Evolutionary conservation across 768 basidiomycete genomes (phyloP).

Genomic region (Naganishia vishniacii): DNA sequence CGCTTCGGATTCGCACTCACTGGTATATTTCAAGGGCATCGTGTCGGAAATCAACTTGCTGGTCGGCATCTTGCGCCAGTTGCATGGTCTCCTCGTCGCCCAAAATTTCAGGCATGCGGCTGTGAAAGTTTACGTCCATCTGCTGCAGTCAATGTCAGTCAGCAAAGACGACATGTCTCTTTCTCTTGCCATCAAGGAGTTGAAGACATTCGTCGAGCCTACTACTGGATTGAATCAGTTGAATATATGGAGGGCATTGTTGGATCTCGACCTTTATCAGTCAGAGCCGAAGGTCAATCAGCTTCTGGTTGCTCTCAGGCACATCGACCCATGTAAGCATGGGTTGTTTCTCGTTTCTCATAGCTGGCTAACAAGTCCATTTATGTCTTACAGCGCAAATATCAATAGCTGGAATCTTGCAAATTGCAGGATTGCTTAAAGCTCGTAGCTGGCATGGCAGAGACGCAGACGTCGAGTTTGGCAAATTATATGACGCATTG

Average conservation of each 20-base stretch:
- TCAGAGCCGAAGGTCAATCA: not conserved
- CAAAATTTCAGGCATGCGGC: slow-evolving; percentile 13
- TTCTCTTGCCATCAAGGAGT: not conserved
- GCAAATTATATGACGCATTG: slow-evolving; percentile 8
- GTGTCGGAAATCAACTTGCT: not conserved
- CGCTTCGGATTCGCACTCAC: not conserved
- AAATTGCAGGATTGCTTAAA: slow-evolving; percentile 11
- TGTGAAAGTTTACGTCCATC: slow-evolving; percentile 11
- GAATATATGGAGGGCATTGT: slow-evolving; percentile 61
- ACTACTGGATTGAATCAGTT: slow-evolving; percentile 68
- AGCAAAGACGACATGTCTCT: not conserved
- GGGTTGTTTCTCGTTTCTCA: not conserved
- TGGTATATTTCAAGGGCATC: not conserved
- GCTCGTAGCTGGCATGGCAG: not conserved
- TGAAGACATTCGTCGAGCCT: slow-evolving; percentile 51
- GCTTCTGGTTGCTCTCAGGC: slow-evolving; percentile 2
- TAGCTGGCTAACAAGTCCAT: no score
- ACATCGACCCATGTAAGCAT: slow-evolving; percentile 1
- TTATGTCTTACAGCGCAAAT: not conserved
- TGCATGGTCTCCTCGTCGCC: not conserved
- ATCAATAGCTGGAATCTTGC: slow-evolving; percentile 3
- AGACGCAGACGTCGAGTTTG: not conserved
- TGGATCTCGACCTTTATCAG: slow-evolving; percentile 16
- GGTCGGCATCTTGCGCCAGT: not conserved
- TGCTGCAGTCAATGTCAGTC: not conserved